A percentile compares a stretch with the other conserved stretches of the same genome.
These are phyloP conservation scores for Kodamaea ohmeri DNA, from an alignment of 1,139 yeast species.

Conservation along the genomic window DNA sequence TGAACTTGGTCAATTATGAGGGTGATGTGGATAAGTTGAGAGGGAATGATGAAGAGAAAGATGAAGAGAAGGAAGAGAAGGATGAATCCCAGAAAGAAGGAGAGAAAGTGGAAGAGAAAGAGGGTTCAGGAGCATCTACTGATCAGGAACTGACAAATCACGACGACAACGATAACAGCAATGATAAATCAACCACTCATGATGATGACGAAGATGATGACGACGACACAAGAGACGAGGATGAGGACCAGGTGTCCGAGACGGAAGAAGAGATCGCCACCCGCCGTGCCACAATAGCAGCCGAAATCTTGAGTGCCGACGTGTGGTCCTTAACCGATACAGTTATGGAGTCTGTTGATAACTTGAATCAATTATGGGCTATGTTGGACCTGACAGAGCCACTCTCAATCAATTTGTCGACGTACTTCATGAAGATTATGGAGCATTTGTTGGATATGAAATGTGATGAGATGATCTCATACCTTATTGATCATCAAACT, in stretches of 20 bases:
- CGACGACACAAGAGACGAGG: slow-evolving; percentile 17
- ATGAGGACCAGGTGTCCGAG: slow-evolving; percentile 31
- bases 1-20: slow-evolving; percentile 61
- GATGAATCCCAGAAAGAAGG: slow-evolving; percentile 3
- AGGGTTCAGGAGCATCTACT: too few species aligned
- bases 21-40: slow-evolving; percentile 20
- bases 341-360: slow-evolving; percentile 69
- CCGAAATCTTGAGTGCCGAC: slow-evolving; percentile 88
- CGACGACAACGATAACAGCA: slow-evolving; percentile 10
- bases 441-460: slow-evolving; percentile 92
- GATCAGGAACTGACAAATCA: too few species aligned
- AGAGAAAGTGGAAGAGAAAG: slow-evolving; percentile 1
- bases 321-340: slow-evolving; percentile 95
- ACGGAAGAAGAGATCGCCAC: slow-evolving; percentile 53
- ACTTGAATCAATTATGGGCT: slow-evolving; percentile 74
- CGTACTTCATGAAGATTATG: slow-evolving; percentile 90
- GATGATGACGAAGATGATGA: slow-evolving; percentile 16
- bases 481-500: slow-evolving; percentile 61
- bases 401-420: slow-evolving; percentile 72
- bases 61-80: slow-evolving; percentile 8
- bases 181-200: slow-evolving; percentile 8
- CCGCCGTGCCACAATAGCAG: slow-evolving; percentile 80
- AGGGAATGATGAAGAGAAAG: slow-evolving; percentile 10
- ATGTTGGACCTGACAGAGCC: slow-evolving; percentile 59
- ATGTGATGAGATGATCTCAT: slow-evolving; percentile 74